A percentile compares a stretch with the other conserved stretches of the same genome.
Evolutionary conservation across 2,329 filamentous ascomycete genomes (phyloP).

Genomic region (Sarocladium brachiariae): DNA sequence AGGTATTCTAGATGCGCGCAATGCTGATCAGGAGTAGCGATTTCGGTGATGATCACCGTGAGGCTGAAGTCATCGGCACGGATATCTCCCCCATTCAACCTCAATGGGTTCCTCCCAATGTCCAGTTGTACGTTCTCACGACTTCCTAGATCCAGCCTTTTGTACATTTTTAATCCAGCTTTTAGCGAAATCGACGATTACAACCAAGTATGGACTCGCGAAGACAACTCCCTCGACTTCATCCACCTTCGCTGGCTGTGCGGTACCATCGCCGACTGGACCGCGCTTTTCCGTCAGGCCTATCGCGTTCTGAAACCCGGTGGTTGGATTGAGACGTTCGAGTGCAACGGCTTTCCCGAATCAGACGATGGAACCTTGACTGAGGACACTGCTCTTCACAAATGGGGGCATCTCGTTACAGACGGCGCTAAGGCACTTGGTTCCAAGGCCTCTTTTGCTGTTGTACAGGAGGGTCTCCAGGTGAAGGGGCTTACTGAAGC

Average conservation of each 20-base stretch:
- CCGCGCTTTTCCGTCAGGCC: slow-evolving; percentile 43
- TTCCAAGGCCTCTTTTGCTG: slow-evolving; percentile 17
- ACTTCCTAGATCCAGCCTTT: too few species aligned
- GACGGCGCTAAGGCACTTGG: slow-evolving; percentile 26
- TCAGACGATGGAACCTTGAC: slow-evolving; percentile 12
- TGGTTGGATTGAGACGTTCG: slow-evolving; percentile 23
- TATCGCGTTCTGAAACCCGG: slow-evolving; percentile 40
- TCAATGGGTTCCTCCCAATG: slow-evolving; percentile 14
- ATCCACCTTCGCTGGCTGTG: slow-evolving; percentile 51
- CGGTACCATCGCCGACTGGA: slow-evolving; percentile 51
- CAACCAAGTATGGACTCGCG: slow-evolving; percentile 35
- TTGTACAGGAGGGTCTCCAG: slow-evolving; percentile 15
- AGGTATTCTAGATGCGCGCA: not conserved
- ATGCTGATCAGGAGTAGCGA: slow-evolving; percentile 24
- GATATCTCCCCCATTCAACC: slow-evolving; percentile 31
- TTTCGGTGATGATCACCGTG: slow-evolving; percentile 24
- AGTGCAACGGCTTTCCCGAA: slow-evolving; percentile 10
- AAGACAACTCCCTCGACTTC: slow-evolving; percentile 43
- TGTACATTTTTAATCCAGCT: slow-evolving; percentile 14
- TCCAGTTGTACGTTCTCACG: slow-evolving; percentile 28
- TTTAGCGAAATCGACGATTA: slow-evolving; percentile 26
- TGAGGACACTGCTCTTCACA: not conserved
- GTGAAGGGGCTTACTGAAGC: slow-evolving; percentile 18
- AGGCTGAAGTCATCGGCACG: slow-evolving; percentile 23
- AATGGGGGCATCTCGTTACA: slow-evolving; percentile 19